Evolutionary conservation across 176 grass and related monocot species (phyloP).

Genomic region (Pontederia paniculata): DNA sequence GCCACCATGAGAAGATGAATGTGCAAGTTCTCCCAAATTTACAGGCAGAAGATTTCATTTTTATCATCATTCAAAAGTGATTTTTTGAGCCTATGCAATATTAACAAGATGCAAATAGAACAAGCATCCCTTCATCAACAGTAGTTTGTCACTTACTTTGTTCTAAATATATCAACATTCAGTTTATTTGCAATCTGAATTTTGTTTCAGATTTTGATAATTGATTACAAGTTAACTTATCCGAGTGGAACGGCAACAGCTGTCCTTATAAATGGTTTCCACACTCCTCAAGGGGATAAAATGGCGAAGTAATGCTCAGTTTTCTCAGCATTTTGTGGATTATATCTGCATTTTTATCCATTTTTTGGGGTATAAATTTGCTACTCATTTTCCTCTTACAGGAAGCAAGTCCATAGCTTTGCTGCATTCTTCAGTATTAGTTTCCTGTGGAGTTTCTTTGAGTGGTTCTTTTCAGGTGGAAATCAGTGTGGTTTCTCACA

Average conservation of each 20-base stretch:
- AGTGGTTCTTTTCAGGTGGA: slow-evolving; percentile 96
- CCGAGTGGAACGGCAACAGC: slow-evolving; percentile 93
- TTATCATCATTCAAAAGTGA: too few species aligned
- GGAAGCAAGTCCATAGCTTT: slow-evolving; percentile 69
- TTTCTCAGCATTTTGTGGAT: too few species aligned
- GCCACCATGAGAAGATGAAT: too few species aligned
- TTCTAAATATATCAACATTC: neutral
- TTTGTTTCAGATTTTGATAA: slow-evolving; percentile 66
- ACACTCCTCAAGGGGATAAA: slow-evolving; percentile 79
- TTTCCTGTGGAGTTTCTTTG: slow-evolving; percentile 91
- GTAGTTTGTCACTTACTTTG: neutral
- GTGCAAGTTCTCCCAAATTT: too few species aligned
- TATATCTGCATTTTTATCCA: too few species aligned
- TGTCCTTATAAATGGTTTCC: slow-evolving; percentile 93
- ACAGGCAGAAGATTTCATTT: too few species aligned
- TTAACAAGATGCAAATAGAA: too few species aligned
- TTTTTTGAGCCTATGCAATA: too few species aligned
- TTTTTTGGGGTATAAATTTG: neutral
- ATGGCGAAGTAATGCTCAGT: slow-evolving; percentile 42
- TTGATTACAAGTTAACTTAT: slow-evolving; percentile 91
- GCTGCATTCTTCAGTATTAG: slow-evolving; percentile 69
- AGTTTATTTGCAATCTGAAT: neutral
- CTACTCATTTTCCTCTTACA: slow-evolving; percentile 28
- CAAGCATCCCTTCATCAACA: too few species aligned
- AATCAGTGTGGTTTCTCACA: slow-evolving; percentile 74